phyloP scores from a whole-genome alignment of 176 grass and related monocot genomes.

The Oryza longistaminata region DNA sequence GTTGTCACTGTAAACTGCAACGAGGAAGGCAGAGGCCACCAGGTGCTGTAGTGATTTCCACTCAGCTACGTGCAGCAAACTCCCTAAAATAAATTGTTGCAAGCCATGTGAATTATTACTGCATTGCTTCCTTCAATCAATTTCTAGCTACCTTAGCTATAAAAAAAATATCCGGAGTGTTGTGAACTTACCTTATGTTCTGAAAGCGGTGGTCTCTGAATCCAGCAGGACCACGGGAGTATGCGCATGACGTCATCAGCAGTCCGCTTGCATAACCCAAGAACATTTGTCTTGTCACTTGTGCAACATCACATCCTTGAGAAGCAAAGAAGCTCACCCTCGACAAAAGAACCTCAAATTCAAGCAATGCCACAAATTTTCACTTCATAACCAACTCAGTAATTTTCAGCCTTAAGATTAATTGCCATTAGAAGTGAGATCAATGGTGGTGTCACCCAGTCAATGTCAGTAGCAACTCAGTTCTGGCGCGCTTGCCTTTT shows the following conservation, averaged over 20 bases:
- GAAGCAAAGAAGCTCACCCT: conserved; percentile 2
- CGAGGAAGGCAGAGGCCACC: conserved; percentile 66
- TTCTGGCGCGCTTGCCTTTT: too few relatives aligned
- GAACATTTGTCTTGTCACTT: conserved; percentile 19
- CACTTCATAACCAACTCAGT: neutral
- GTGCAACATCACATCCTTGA: conserved; percentile 21
- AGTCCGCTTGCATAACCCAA: conserved; percentile 52
- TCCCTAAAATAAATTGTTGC: conserved; percentile 28
- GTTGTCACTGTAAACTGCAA: conserved; percentile 58
- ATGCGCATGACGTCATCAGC: conserved; percentile 70
- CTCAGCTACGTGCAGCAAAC: conserved; percentile 59
- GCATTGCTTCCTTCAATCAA: neutral
- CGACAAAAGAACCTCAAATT: conserved; percentile 66
- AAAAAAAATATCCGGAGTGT: neutral
- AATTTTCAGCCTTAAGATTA: neutral
- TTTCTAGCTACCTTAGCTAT: too few relatives aligned
- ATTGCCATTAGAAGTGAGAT: neutral
- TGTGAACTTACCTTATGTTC: conserved; percentile 53
- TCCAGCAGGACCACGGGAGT: conserved; percentile 40
- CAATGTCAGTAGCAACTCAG: too few relatives aligned
- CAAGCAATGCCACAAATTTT: neutral
- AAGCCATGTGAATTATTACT: neutral
- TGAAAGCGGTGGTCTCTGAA: conserved; percentile 52
- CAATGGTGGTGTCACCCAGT: neutral
- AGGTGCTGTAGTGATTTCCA: conserved; percentile 80